Conservation (phyloP, 768 basidiomycete genomes). For the Pulveroboletus sp. region DNA sequence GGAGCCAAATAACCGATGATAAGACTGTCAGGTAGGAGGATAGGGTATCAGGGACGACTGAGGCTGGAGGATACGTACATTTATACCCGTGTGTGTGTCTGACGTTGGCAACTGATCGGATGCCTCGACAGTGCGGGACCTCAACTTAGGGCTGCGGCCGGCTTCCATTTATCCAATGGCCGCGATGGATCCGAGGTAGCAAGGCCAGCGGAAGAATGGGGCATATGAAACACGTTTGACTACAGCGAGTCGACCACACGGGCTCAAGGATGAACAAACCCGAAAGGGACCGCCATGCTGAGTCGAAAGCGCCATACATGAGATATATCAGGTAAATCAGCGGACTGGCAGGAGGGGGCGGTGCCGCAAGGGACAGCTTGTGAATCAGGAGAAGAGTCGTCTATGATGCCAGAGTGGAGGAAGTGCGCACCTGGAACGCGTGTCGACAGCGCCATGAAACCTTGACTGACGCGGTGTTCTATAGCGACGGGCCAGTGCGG, state of each 20-base stretch:
- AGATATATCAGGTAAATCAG: slow-evolving; percentile 35
- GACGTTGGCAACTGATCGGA: slow-evolving; percentile 30
- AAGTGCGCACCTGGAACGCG: slow-evolving; percentile 29
- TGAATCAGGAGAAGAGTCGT: slow-evolving; percentile 15
- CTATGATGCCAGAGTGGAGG: slow-evolving; percentile 5
- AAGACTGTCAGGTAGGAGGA: slow-evolving; percentile 13
- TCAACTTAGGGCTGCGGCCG: slow-evolving; percentile 26
- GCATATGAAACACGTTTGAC: slow-evolving; percentile 31
- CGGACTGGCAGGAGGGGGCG: slow-evolving; percentile 17
- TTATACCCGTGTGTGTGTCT: slow-evolving; percentile 30
- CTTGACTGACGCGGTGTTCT: slow-evolving; percentile 30
- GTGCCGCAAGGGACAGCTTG: slow-evolving; percentile 23
- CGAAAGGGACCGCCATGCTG: slow-evolving; percentile 20
- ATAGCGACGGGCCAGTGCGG: slow-evolving; percentile 25
- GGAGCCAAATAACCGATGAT: slow-evolving; percentile 17
- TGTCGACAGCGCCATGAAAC: slow-evolving; percentile 34
- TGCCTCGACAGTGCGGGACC: slow-evolving; percentile 28
- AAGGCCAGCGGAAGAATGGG: slow-evolving; percentile 21
- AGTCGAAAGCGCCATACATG: slow-evolving; percentile 11
- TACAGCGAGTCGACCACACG: slow-evolving; percentile 13
- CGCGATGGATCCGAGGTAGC: slow-evolving; percentile 25
- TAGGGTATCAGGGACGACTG: slow-evolving; percentile 27
- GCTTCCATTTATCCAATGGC: slow-evolving; percentile 33
- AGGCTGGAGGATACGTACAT: slow-evolving; percentile 21
- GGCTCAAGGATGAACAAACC: slow-evolving; percentile 22